Percentiles rank a stretch among this genome's conserved stretches.
phyloP scores from a whole-genome alignment of 2,329 filamentous ascomycete species.

The Aspergillus chevalieri region DNA sequence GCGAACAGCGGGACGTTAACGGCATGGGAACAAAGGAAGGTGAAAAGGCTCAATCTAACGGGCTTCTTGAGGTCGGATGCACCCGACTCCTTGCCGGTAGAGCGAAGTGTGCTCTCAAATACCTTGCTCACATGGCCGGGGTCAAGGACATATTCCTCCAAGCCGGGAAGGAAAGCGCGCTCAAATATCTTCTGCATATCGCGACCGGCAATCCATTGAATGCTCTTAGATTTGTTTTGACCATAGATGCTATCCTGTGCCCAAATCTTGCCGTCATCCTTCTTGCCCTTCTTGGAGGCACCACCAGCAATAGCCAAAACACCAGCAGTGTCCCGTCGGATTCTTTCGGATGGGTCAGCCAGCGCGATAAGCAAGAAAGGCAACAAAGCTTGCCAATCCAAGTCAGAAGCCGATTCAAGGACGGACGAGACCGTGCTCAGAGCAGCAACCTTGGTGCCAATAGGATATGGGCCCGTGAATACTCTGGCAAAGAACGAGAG shows the following conservation, averaged over 20 bases:
- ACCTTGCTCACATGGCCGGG: conserved; percentile 61
- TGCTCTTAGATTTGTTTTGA: conserved; percentile 38
- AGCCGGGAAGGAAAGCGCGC: conserved; percentile 61
- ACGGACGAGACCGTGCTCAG: conserved; percentile 58
- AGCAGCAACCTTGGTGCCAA: conserved; percentile 62
- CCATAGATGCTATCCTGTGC: conserved; percentile 62
- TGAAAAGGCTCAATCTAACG: conserved; percentile 58
- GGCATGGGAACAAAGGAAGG: conserved; percentile 68
- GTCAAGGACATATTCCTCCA: conserved; percentile 86
- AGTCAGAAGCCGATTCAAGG: conserved; percentile 46
- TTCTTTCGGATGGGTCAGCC: conserved; percentile 66
- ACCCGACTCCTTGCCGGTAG: conserved; percentile 27
- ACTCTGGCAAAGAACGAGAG: conserved; percentile 70
- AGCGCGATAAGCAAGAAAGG: conserved; percentile 74
- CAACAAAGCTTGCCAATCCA: conserved; percentile 72
- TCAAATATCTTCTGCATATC: conserved; percentile 58
- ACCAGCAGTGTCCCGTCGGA: conserved; percentile 68
- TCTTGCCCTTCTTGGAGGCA: conserved; percentile 45
- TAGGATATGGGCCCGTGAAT: conserved; percentile 66
- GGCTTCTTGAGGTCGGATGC: conserved; percentile 57
- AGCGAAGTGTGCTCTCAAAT: conserved; percentile 54
- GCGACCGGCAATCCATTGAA: conserved; percentile 55
- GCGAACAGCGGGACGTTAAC: conserved; percentile 60
- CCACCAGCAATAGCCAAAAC: conserved; percentile 54
- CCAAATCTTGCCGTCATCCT: conserved; percentile 47